Base-by-base conservation (phyloP, 176 grass and related monocot species). In the Luzula sylvatica region DNA sequence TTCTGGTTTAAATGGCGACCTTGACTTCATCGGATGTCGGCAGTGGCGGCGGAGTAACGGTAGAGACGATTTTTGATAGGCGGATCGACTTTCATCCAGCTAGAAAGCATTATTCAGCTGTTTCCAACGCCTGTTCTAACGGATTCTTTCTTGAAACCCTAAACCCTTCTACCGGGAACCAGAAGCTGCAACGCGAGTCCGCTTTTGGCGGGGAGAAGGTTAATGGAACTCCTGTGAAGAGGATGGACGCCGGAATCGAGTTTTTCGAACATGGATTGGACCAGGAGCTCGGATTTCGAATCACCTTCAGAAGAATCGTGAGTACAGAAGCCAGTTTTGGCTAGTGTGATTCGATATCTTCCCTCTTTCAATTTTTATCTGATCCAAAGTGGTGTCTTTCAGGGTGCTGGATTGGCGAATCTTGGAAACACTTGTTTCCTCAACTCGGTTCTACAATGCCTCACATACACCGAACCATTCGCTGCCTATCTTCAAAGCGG, bases 361-460 rank as follows among this genome's bases (percentile, higher is more conserved):
- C 55, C 53, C 22, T 7, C 30, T 35, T 35, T 1, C 9, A 35
- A 35, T 35, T 17, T 70, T 26, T 29, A 53, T 28, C 45, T 59
- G 65, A 65, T 17, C 27, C 11, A 43, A 5, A 52, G 9, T 16
- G 47, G 39, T 68, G 27, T 43, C 17, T 74, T 74, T 41, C 86
- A 98, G 92, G 92, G 92, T 77, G 92, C 92, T 45, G 92, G 86
- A 61, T 70, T 90, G 72, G 71, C 71, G 66, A 98, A 98, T 76
- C 92, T 98, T 46, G 92, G 92, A 23, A 98, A 98, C 54, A 98
- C 86, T 15, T 98, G 92, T 61, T 98, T 90, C 69, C 92, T 98
- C 44, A 98, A 98, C 65, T 98, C 86, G 3, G 86, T 98, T 49
- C 78, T 96, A 48, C 92, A 98, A 72, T 98, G 92, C 58, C 60